Evolutionary conservation across 2,329 filamentous ascomycete genomes (phyloP).

Genomic region (Colletotrichum musae): DNA sequence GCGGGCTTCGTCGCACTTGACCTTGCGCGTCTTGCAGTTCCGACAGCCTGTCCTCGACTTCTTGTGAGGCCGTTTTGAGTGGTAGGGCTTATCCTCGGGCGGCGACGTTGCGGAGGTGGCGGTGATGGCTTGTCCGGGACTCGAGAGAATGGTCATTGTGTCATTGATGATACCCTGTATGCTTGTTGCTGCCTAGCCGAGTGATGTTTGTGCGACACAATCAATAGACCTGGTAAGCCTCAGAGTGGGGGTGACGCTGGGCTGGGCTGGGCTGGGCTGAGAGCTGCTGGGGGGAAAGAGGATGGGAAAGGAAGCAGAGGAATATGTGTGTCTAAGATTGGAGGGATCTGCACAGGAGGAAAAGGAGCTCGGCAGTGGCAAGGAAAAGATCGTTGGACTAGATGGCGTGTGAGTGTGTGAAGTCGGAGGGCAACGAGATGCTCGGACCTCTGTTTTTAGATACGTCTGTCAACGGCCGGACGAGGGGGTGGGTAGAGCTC

Average conservation of each 20-base stretch:
- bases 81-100: constrained; percentile 48
- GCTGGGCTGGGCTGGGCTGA: not conserved
- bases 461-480: constrained; percentile 39
- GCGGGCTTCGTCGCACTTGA: constrained; percentile 68
- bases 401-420: not conserved
- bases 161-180: constrained; percentile 13
- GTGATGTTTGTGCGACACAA: too few relatives aligned
- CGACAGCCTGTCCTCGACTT: constrained; percentile 68
- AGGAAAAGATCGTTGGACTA: not conserved
- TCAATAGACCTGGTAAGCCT: too few relatives aligned
- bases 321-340: not conserved
- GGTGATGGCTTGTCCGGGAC: constrained; percentile 16
- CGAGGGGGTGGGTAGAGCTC: constrained; percentile 12
- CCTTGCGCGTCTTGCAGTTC: constrained; percentile 69
- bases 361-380: constrained; percentile 11
- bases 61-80: constrained; percentile 67
- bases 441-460: constrained; percentile 34
- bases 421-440: constrained; percentile 25
- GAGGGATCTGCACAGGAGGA: not conserved
- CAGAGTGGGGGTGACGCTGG: not conserved
- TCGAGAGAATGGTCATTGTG: constrained; percentile 33
- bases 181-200: too few relatives aligned
- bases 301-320: not conserved
- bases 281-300: not conserved
- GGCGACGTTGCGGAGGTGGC: constrained; percentile 7